Evolutionary conservation across 352 stramenopile species (phyloP), one percentile per base, ranked within the genome.

Genomic region (Phytophthora pluvialis): DNA sequence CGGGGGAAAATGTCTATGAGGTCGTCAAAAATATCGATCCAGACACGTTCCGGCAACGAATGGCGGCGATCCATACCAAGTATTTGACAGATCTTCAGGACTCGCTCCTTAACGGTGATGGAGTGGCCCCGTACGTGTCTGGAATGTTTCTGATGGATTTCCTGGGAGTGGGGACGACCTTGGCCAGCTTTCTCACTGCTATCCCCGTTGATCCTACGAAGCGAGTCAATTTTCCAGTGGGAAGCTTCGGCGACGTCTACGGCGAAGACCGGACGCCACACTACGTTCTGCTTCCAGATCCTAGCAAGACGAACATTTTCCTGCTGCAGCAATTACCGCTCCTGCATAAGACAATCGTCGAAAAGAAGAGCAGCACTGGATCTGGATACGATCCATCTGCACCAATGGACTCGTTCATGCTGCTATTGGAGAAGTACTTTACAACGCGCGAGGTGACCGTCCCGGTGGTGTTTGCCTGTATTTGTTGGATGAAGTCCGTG

Each of bases 401-500:
- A 25, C 46, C 67, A 11, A 57, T 43, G 21, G 51, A 44, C 4
- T 63, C 45, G 25, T 57, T 46, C 49, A 46, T 46, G 35, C 9
- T 46, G 13, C 15, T 47, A 16, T 47, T 57, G 25, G 35, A 57
- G 21, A 45, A 36, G 6, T 76, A 31, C 46, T 35, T 57, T 5
- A 31, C 47, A 16, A 32, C 45, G 8, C 58, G 55, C 15, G 38
- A 61, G 18, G 59, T 70, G 35, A 64, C 50, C 29, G 25, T 79
- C 4, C 63, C 57, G 0, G 48, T 74, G 8, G 60, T 72, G 32
- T 80, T 80, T 29, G 2, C 21, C 21, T 68, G 58, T 21, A 61
- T 71, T 15, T 77, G 72, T 55, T 80, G 68, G 68, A 15, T 77
- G 8, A 73, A 73, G 15, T 69, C 68, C 1, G 64, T 73, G 3